Conservation (phyloP, 768 basidiomycete species). For the Podaxis mareebaensis region DNA sequence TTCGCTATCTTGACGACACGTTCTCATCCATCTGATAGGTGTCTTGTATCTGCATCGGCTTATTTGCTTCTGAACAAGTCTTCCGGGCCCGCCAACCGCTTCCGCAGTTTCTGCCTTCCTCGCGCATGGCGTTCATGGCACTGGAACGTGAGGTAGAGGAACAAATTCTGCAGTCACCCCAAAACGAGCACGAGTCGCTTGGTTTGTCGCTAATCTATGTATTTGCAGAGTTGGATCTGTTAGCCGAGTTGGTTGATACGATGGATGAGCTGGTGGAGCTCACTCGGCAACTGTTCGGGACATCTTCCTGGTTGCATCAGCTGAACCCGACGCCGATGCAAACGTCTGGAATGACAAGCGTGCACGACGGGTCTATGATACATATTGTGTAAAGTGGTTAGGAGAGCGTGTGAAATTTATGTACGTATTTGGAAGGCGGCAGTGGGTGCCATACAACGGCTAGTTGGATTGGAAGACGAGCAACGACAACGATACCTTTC, state of each 20-base stretch:
- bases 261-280: constrained; percentile 42
- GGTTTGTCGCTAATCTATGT: constrained; percentile 41
- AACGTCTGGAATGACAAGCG: constrained; percentile 11
- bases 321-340: constrained; percentile 1
- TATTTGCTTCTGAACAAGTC: constrained; percentile 51
- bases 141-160: constrained; percentile 36
- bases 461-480: neutral
- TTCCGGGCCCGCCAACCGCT: constrained; percentile 46
- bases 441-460: neutral
- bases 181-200: constrained; percentile 27
- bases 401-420: constrained; percentile 3
- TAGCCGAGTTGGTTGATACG: constrained; percentile 41
- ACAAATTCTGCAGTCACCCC: constrained; percentile 25
- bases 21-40: constrained; percentile 21
- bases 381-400: neutral
- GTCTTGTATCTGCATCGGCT: constrained; percentile 45
- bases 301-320: constrained; percentile 40
- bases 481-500: constrained; percentile 3
- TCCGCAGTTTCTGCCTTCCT: constrained; percentile 51
- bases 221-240: constrained; percentile 43
- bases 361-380: constrained; percentile 8
- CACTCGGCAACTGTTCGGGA: constrained; percentile 44
- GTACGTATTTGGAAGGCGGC: neutral
- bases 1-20: no score
- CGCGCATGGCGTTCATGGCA: constrained; percentile 36